Conservation (phyloP, 768 basidiomycete species). For the Russula vinacea region DNA sequence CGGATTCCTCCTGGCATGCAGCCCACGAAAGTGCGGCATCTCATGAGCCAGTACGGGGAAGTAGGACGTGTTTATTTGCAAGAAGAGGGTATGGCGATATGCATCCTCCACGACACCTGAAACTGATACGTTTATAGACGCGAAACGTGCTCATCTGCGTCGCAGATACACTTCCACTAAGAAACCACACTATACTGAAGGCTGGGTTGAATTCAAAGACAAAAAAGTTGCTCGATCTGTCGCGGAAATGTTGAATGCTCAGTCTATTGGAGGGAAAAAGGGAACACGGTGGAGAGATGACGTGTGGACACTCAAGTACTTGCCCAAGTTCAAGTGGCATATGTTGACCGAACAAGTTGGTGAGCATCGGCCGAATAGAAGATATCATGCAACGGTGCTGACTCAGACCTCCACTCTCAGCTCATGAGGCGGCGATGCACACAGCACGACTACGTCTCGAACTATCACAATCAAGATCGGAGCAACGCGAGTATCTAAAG, state of each 20-base stretch:
- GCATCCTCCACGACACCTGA: neutral
- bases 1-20: constrained; percentile 98
- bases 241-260: constrained; percentile 94
- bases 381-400: neutral
- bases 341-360: constrained; percentile 99
- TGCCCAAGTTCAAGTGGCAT: constrained; percentile 97
- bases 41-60: constrained; percentile 87
- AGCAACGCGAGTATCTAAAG: constrained; percentile 89
- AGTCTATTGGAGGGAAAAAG: constrained; percentile 92
- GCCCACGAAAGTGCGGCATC: constrained; percentile 90
- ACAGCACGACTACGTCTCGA: constrained; percentile 88
- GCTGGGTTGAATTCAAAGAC: constrained; percentile 98
- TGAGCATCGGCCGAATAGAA: constrained; percentile 43
- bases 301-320: constrained; percentile 99
- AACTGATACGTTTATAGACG: constrained; percentile 46
- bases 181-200: constrained; percentile 88
- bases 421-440: constrained; percentile 89
- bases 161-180: constrained; percentile 79
- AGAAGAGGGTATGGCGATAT: constrained; percentile 65
- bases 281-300: constrained; percentile 91
- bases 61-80: constrained; percentile 91
- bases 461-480: constrained; percentile 78
- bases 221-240: constrained; percentile 87
- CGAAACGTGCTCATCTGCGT: constrained; percentile 82
- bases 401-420: constrained; percentile 41